Base-by-base conservation (phyloP, 2,329 filamentous ascomycete genomes). In the Dactylellina haptotyla region DNA sequence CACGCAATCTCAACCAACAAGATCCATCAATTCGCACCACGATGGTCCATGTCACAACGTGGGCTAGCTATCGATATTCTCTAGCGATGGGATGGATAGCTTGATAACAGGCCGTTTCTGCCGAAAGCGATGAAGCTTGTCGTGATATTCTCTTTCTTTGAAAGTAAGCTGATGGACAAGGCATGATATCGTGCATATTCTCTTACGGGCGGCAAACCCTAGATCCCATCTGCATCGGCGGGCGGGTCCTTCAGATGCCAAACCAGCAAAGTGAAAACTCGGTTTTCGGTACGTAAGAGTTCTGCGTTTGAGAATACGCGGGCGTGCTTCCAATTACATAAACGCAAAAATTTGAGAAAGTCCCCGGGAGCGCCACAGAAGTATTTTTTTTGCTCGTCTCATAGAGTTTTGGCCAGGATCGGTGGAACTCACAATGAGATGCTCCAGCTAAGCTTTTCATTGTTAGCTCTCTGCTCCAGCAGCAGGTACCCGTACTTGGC, bases 31-130 rank as follows among this genome's bases (percentile, higher is more conserved):
- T 45, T 9, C 61, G 48, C 32, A 57, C 54, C 45, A 53, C 25
- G 45, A 48, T 32, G 62, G n/a, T 18, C 51, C 59, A 50, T 70
- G 57, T 70, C 59, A 59, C 45, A 39, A 64, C 58, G 67, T 65
- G 67, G 46, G 12, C 58, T 64, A 72, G 64, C 67, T 34, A 65
- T n/a, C n/a, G n/a, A n/a, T n/a, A n/a, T 72, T 72, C 58, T 30
- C 51, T 64, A 64, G 67, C 67, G 67, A 59, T 51, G 48, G 14
- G 41, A n/a, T n/a, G n/a, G n/a, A 23, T 45, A 45, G 39, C n/a
- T 32, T 53, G 58, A 61, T 70, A 62, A 63, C 59, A 53, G 25
- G 34, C 37, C 67, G 53, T 20, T 32, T n/a, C n/a, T 64, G 34
- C 43, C 53, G 58, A 65, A 65, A 64, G 50, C 54, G 57, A 54